Conservation (phyloP, 257 asterid genomes). For the Nicotiana undulata region DNA sequence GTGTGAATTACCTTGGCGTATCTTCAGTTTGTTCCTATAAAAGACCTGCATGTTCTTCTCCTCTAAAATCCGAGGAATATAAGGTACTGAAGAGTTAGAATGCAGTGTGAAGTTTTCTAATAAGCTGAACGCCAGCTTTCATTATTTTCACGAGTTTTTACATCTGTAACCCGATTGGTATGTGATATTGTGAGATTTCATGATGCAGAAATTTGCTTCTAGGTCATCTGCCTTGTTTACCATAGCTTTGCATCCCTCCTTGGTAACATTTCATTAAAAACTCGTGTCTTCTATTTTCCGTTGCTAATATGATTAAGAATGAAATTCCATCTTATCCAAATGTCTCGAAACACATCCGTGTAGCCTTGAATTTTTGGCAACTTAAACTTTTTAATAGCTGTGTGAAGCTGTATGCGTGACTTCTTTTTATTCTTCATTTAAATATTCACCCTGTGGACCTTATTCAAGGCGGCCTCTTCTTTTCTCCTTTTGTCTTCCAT, state of each 20-base stretch:
- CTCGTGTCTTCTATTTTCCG: not conserved
- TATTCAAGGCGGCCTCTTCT: not conserved
- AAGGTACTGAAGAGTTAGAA: not conserved
- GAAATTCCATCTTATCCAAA: not conserved
- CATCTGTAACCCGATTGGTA: not conserved
- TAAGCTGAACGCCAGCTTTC: not conserved
- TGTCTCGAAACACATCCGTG: not conserved
- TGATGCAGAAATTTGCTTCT: not conserved
- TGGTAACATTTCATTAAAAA: not conserved
- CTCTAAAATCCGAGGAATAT: not conserved
- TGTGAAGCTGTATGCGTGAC: not conserved
- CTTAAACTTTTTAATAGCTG: not conserved
- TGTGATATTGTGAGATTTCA: not conserved
- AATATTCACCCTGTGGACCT: not conserved
- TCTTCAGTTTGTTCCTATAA: not conserved
- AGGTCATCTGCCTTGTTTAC: not conserved
- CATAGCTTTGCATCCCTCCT: not conserved
- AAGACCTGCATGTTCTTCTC: not conserved
- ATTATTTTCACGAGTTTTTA: not conserved
- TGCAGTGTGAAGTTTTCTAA: not conserved
- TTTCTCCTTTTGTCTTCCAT: not conserved
- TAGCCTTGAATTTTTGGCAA: not conserved
- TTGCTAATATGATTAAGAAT: not conserved
- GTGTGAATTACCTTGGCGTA: not conserved
- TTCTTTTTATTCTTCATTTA: not conserved